Evolutionary conservation across 2,329 filamentous ascomycete genomes (phyloP).

Genomic region (Fusarium begoniae): DNA sequence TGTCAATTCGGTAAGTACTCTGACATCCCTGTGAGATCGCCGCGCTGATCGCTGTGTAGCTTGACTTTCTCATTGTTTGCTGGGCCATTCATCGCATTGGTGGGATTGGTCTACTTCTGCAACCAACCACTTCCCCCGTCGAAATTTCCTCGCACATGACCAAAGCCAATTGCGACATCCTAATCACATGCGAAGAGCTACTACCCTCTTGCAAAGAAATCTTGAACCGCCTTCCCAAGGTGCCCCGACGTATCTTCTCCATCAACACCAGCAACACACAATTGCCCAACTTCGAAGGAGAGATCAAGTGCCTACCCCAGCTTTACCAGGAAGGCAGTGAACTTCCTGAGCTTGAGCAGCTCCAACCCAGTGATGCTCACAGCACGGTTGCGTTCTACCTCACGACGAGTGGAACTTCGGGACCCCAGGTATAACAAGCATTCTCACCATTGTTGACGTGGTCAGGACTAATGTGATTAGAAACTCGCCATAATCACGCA

Average conservation of each 20-base stretch:
- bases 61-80: neutral
- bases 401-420: neutral
- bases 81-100: neutral
- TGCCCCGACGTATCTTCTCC: neutral
- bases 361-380: neutral
- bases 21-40: too few species aligned
- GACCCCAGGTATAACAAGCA: neutral
- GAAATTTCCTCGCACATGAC: neutral
- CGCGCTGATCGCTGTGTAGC: neutral
- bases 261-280: neutral
- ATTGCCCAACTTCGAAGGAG: neutral
- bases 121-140: neutral
- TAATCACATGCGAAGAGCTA: neutral
- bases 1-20: neutral
- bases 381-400: neutral
- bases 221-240: neutral
- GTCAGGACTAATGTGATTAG: rapidly evolving
- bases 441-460: rapidly evolving
- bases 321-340: neutral
- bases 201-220: neutral
- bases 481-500: neutral
- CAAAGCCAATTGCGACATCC: neutral
- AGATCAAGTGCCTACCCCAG: neutral
- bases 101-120: neutral
- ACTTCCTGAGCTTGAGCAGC: neutral